phyloP scores from a whole-genome alignment of 768 basidiomycete species.

The Thelephora ganbajun region DNA sequence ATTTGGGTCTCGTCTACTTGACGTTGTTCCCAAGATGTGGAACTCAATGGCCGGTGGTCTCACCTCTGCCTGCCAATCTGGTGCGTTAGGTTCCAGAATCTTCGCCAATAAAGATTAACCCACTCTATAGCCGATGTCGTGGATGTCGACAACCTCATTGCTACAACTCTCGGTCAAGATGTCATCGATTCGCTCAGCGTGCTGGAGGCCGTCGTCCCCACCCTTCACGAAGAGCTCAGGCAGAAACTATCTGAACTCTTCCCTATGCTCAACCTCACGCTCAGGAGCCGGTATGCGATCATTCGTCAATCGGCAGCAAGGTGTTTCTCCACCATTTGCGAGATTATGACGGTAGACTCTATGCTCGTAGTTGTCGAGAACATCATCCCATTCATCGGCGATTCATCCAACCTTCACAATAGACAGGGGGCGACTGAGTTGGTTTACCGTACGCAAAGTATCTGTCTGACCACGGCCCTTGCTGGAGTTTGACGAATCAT shows the following conservation, averaged over 20 bases:
- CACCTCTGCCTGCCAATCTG: slow-evolving; percentile 46
- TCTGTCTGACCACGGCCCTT: background rate
- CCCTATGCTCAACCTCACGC: slow-evolving; percentile 59
- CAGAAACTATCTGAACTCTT: slow-evolving; percentile 57
- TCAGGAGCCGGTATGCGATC: slow-evolving; percentile 82
- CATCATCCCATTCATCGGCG: slow-evolving; percentile 70
- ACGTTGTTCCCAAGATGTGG: slow-evolving; percentile 90
- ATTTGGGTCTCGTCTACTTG: slow-evolving; percentile 62
- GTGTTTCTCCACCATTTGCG: slow-evolving; percentile 79
- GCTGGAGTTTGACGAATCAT: slow-evolving; percentile 8
- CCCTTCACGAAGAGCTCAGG: slow-evolving; percentile 59
- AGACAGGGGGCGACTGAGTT: slow-evolving; percentile 86
- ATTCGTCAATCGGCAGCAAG: slow-evolving; percentile 79
- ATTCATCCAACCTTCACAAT: slow-evolving; percentile 57
- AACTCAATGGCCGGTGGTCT: slow-evolving; percentile 78
- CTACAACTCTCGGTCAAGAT: slow-evolving; percentile 69
- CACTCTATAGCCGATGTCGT: slow-evolving; percentile 30
- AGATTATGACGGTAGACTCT: slow-evolving; percentile 70
- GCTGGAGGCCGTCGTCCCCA: slow-evolving; percentile 66
- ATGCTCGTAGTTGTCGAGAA: slow-evolving; percentile 86
- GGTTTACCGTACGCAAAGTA: slow-evolving; percentile 75
- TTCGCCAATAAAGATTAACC: background rate
- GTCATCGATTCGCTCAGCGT: slow-evolving; percentile 89
- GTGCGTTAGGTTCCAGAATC: slow-evolving; percentile 27
- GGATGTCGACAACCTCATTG: slow-evolving; percentile 42